A percentile compares a stretch with the other conserved stretches of the same genome.
Evolutionary conservation across 2,329 filamentous ascomycete species (phyloP).

Genomic region (Allantophomopsis cytisporea): DNA sequence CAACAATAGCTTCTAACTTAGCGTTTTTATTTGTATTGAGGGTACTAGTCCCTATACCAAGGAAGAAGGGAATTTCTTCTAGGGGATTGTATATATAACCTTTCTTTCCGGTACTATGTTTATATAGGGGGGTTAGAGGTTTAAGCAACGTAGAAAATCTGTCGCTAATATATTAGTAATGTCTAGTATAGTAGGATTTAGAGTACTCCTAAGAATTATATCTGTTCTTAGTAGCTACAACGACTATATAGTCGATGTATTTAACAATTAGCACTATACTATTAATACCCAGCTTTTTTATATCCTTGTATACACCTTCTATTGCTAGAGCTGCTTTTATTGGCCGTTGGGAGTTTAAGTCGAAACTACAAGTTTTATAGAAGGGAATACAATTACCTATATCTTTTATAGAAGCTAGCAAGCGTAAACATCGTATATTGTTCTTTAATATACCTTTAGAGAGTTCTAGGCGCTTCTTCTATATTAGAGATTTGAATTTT

Average conservation of each 20-base stretch:
- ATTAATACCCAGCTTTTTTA: conserved; percentile 14
- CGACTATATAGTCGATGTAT: conserved; percentile 4
- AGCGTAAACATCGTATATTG: conserved; percentile 40
- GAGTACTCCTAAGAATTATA: not conserved
- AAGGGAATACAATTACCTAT: conserved; percentile 9
- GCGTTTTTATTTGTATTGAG: conserved; percentile 24
- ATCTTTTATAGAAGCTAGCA: conserved; percentile 33
- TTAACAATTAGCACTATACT: not conserved
- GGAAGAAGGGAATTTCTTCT: conserved; percentile 48
- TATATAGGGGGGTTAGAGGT: not conserved
- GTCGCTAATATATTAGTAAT: not conserved
- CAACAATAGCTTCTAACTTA: conserved; percentile 41
- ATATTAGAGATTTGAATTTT: conserved; percentile 68
- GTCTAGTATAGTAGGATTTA: not conserved
- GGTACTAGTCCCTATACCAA: conserved; percentile 63
- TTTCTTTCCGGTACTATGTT: conserved; percentile 30
- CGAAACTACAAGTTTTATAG: conserved; percentile 30
- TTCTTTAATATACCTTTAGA: conserved; percentile 46
- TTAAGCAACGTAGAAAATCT: not conserved
- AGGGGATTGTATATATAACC: conserved; percentile 51
- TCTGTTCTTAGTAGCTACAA: not conserved
- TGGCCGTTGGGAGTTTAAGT: conserved; percentile 33
- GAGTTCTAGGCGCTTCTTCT: conserved; percentile 33
- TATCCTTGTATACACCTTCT: conserved; percentile 36
- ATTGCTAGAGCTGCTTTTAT: conserved; percentile 33